Base-by-base conservation (phyloP, 805 yeast genomes). In the Saturnispora bothae region DNA sequence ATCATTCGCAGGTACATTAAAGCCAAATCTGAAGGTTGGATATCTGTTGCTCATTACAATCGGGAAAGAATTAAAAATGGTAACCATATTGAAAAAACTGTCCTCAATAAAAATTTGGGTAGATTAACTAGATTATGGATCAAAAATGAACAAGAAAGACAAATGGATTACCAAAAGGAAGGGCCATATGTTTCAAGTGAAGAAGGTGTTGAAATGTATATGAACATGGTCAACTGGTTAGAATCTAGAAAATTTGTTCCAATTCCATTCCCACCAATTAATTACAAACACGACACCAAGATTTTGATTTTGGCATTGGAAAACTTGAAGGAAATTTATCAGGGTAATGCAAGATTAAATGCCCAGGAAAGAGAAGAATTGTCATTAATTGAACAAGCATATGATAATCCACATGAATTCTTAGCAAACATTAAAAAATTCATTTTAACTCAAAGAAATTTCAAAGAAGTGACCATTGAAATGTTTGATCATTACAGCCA, bases 21-120 rank as follows among this genome's bases (percentile, higher is more conserved):
- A 51, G 95, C 96, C 1, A 89, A 92, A 56, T 96, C 97, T 2
- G 96, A 89, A 50, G 94, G 95, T 5, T 92, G 97, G 97, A 71
- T 85, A 10, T 78, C 92, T 1, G 88, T 84, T 13, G 95, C 98
- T 1, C 95, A 89, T 51, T 78, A 79, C 51, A 92, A 89, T 53
- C 69, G 99, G 47, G 96, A 86, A 45, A 68, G 96, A 36, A 83
- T 92, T 31, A 71, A 78, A 47, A 69, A 80, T 28, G 97, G 97
- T n/a, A 85, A 81, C 0, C 80, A 88, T 10, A 92, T 86, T 14
- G 99, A 92, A 52, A 92, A 92, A 51, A 83, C 96, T 0, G 92
- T 85, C 6, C 94, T 92, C 0, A 83, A 83, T 58, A 92, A 92
- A 66, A 92, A 92, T 53, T 59, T 92, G 36, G 98, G 98, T 3